These are phyloP conservation scores for Blastobotrys elegans DNA, from an alignment of 1,139 yeast genomes.

Conservation along the genomic window DNA sequence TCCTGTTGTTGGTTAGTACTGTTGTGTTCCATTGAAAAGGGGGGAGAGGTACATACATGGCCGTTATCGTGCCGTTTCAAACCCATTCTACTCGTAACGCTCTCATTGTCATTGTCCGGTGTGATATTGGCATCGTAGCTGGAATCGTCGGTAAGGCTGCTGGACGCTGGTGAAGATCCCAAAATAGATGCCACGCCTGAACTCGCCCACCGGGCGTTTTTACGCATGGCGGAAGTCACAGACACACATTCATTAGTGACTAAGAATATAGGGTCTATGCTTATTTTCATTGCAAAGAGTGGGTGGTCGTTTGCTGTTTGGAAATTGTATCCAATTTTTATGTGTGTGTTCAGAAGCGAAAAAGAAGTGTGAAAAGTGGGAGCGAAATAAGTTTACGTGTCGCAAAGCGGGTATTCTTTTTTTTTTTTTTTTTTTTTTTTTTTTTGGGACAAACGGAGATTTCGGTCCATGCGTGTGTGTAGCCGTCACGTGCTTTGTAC, in stretches of 20 bases:
- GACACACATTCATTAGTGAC: conserved; percentile 85
- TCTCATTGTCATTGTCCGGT: conserved; percentile 34
- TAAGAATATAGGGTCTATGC: conserved; percentile 76
- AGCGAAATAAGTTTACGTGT: no score
- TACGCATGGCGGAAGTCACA: conserved; percentile 87
- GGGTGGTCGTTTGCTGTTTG: no score
- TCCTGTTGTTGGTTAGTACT: conserved; percentile 31
- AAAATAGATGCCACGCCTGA: conserved; percentile 87
- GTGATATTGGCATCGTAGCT: background rate
- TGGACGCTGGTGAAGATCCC: conserved; percentile 25
- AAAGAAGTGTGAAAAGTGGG: no score
- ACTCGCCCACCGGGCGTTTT: conserved; percentile 72
- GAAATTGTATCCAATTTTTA: no score
- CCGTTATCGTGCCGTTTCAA: conserved; percentile 4
- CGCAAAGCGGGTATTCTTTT: no score
- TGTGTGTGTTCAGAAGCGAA: no score
- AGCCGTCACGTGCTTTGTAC: no score
- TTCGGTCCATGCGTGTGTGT: no score
- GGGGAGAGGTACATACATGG: background rate
- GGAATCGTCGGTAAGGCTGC: no score
- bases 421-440: no score
- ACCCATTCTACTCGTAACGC: conserved; percentile 29
- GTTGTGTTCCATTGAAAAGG: conserved; percentile 4
- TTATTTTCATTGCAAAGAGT: no score
- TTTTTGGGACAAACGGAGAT: no score